These are phyloP conservation scores for Mycogone perniciosa DNA, from an alignment of 2,329 filamentous ascomycete genomes.

Conservation along the genomic window DNA sequence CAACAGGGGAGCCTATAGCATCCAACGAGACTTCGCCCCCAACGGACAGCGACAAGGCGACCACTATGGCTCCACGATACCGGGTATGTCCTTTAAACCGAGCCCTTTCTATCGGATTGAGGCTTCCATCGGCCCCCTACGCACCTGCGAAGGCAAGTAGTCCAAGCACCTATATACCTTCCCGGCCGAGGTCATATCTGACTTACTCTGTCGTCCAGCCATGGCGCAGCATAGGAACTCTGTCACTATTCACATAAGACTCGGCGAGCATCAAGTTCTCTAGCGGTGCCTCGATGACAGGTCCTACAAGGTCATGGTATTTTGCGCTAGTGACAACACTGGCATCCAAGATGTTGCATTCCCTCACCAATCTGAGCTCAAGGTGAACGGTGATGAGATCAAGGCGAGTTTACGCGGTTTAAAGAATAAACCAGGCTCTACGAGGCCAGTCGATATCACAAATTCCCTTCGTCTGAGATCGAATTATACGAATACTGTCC, in stretches of 20 bases:
- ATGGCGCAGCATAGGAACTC: constrained; percentile 51
- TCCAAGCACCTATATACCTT: background rate
- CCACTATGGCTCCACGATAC: constrained; percentile 15
- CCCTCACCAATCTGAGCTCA: constrained; percentile 86
- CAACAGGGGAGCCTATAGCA: constrained; percentile 1
- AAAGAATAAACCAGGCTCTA: constrained; percentile 95
- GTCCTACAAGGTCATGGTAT: constrained; percentile 71
- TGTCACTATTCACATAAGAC: constrained; percentile 37
- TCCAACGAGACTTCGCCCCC: background rate
- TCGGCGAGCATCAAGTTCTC: constrained; percentile 47
- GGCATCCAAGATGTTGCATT: constrained; percentile 75
- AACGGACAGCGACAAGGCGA: constrained; percentile 17
- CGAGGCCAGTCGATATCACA: constrained; percentile 88
- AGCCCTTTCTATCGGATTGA: constrained; percentile 81
- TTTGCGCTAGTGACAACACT: constrained; percentile 63
- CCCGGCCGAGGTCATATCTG: background rate
- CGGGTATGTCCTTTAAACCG: constrained; percentile 45
- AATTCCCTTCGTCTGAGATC: constrained; percentile 62
- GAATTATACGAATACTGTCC: constrained; percentile 68
- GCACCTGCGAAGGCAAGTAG: constrained; percentile 65
- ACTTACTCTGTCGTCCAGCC: constrained; percentile 29
- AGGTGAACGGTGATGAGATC: constrained; percentile 80
- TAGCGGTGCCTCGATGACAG: constrained; percentile 53
- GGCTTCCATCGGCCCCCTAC: constrained; percentile 56
- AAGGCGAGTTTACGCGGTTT: constrained; percentile 90